Base-by-base conservation (phyloP, 1,284 basidiomycete species). In the Ganoderma meredithae region DNA sequence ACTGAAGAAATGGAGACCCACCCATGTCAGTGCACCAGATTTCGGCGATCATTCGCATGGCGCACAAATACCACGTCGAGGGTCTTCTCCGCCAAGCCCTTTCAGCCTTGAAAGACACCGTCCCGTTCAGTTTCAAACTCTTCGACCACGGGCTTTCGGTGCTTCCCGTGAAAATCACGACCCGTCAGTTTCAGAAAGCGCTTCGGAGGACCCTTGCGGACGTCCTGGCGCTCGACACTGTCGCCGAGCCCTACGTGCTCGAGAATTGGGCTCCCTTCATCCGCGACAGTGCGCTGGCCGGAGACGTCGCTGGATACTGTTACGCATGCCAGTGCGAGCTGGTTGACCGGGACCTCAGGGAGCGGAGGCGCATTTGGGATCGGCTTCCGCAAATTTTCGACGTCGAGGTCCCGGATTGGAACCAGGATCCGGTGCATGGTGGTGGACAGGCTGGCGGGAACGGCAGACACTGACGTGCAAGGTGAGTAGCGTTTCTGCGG, bases 21-120 rank as follows among this genome's bases (percentile, higher is more conserved):
- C 19, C 15, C 9, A 39, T n/a, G 25, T 64, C 19, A n/a, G 33
- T 61, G 17, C 19, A 41, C 17, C 10, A 61, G 27, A 36, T 64
- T n/a, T 60, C 52, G 25, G 67, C 67, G 17, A 31, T 69, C 47
- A 19, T 65, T 19, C 67, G 64, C 33, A 55, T 69, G 27, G 55
- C 64, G 3, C 60, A 65, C 43, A 69, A 65, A 22, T 69, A 69
- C 47, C 33, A 52, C 22, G 12, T 65, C 9, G 56, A 63, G 25
- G 33, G 41, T 25, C 19, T 67, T 9, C 52, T 40, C 36, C 36
- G 49, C 7, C 40, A 65, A 27, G 65, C 60, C 13, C 25, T 66
- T 3, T 58, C n/a, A 10, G n/a, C 15, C 36, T 27, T 65, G 1
- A 17, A 61, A 31, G 55, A 47, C 19, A 56, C 7, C 44, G 41